Evolutionary conservation across 2,329 filamentous ascomycete genomes (phyloP), one percentile per base, ranked within the genome.

Genomic region (Xylaria sp.): DNA sequence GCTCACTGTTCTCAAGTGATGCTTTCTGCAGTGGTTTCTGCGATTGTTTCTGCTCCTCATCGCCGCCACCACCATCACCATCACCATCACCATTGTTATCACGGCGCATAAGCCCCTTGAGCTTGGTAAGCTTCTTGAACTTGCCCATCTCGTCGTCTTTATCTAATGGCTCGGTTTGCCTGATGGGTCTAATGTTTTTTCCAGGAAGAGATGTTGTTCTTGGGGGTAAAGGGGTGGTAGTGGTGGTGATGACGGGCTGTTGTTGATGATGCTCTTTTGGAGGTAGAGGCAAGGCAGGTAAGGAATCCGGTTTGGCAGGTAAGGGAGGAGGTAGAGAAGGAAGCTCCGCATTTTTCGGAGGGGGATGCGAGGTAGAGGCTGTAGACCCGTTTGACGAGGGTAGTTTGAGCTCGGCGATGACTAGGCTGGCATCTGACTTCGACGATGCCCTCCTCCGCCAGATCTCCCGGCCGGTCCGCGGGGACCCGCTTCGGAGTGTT

Each of bases 381-480:
- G 86, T 87, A 23, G 85, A 87, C 46, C 85, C 85, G 77, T 86
- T 82, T 65, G 84, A 87, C 49, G 78, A 74, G 58, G 82, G 75
- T 63, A 88, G 79, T 68, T 84, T 85, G 60, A 88, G 82, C 66
- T 84, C 82, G 9, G 85, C 78, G 4, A 88, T 80, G 56, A 84
- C 82, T 41, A 85, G 75, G 69, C 78, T 82, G 62, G 81, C 80
- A 63, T 87, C 84, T 64, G 80, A 80, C 75, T 85, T 88, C 31
- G 83, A 78, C 15, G 85, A 86, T 59, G 77, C 76, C 55, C 86
- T 83, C 62, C 86, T 82, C 66, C 83, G 82, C 86, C 86, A 88
- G 39, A 84, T 79, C 69, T 83, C 79, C 8, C 74, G 73, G 55
- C 73, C 71, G 36, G 72, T 49, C 9, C 49, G 71, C 13, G 79